phyloP scores from a whole-genome alignment of 768 basidiomycete species.

The Phlegmacium glaucopus region DNA sequence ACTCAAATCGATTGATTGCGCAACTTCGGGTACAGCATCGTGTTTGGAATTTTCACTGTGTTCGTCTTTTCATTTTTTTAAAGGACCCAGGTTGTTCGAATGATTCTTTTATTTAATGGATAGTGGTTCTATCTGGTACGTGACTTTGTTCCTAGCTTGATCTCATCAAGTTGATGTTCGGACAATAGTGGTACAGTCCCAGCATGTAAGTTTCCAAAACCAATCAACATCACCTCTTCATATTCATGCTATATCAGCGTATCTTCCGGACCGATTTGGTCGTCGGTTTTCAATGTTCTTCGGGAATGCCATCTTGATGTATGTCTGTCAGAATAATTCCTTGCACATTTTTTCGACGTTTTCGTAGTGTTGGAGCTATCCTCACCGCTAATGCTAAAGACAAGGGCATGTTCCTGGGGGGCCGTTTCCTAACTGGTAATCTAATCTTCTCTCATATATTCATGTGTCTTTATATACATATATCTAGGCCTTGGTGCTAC shows the following conservation, averaged over 20 bases:
- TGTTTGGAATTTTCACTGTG: slow-evolving; percentile 54
- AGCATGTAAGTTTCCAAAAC: slow-evolving; percentile 28
- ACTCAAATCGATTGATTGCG: neutral
- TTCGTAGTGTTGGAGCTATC: slow-evolving; percentile 39
- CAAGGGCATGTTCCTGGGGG: slow-evolving; percentile 43
- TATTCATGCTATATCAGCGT: slow-evolving; percentile 25
- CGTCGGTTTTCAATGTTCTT: slow-evolving; percentile 49
- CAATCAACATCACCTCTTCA: neutral
- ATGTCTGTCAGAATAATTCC: slow-evolving; percentile 11
- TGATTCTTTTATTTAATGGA: neutral
- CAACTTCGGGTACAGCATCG: slow-evolving; percentile 29
- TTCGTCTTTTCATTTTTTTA: slow-evolving; percentile 15
- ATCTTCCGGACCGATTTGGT: slow-evolving; percentile 46
- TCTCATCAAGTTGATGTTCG: neutral
- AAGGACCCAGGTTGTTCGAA: neutral
- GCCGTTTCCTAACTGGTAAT: slow-evolving; percentile 48
- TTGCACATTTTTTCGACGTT: neutral
- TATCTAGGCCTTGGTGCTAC: slow-evolving; percentile 37
- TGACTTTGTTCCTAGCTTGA: neutral
- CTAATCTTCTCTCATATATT: neutral
- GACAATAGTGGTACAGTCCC: slow-evolving; percentile 38
- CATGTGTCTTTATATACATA: neutral
- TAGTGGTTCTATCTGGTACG: slow-evolving; percentile 39
- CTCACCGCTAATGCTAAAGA: slow-evolving; percentile 46
- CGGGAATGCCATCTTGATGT: slow-evolving; percentile 45